A percentile compares a stretch with the other conserved stretches of the same genome.
Evolutionary conservation across 495 filamentous ascomycete genomes (phyloP).

Genomic region (Acidiella bohemica): DNA sequence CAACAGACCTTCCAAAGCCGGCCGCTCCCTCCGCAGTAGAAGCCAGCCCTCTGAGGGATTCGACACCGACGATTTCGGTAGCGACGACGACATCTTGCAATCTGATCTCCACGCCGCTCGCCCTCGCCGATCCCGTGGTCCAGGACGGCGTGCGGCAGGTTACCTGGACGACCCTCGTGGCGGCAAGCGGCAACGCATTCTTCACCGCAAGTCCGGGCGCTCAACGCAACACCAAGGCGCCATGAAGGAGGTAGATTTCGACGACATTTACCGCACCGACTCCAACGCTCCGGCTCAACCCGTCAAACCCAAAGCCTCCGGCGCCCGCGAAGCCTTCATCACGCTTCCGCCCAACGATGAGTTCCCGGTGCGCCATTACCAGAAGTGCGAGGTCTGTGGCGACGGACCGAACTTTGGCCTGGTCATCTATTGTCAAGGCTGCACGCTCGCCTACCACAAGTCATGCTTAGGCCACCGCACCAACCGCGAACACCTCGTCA

Average conservation of each 20-base stretch:
- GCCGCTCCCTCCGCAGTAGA: constrained; percentile 3
- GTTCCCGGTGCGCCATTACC: constrained; percentile 55
- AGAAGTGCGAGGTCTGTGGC: constrained; percentile 59
- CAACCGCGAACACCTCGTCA: constrained; percentile 74
- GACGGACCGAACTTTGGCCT: constrained; percentile 37
- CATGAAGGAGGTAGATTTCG: constrained; percentile 53
- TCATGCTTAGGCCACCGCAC: constrained; percentile 62
- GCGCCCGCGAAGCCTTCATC: constrained; percentile 57
- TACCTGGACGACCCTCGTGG: not conserved
- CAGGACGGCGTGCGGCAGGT: too few relatives aligned
- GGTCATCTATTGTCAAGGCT: constrained; percentile 83
- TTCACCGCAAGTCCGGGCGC: constrained; percentile 25
- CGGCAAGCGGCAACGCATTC: constrained; percentile 15
- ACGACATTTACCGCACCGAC: constrained; percentile 44
- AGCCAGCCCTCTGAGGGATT: not conserved
- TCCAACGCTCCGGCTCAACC: constrained; percentile 19
- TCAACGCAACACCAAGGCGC: constrained; percentile 30
- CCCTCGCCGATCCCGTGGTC: too few relatives aligned
- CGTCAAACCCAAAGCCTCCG: constrained; percentile 39
- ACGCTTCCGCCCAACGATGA: constrained; percentile 38
- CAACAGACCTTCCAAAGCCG: not conserved
- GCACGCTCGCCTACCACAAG: constrained; percentile 68
- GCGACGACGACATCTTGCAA: constrained; percentile 4
- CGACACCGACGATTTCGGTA: constrained; percentile 5
- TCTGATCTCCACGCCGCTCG: constrained; percentile 9